Percentiles rank a stretch among this genome's conserved stretches.
phyloP scores from a whole-genome alignment of 306 rosid genomes.

The Cucurbita pepo region DNA sequence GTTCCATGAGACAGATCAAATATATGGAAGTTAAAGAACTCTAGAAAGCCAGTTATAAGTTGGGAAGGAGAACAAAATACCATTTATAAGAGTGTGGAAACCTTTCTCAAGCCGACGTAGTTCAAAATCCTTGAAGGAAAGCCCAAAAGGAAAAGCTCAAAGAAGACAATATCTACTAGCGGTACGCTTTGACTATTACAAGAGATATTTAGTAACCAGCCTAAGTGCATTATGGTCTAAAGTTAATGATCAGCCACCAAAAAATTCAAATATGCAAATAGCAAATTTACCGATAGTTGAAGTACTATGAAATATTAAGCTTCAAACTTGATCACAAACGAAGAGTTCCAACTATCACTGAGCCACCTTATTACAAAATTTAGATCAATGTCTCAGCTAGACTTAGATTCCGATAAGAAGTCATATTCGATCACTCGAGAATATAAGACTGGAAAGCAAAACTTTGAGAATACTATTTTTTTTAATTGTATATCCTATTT shows the following conservation, averaged over 20 bases:
- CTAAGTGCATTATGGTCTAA: neutral
- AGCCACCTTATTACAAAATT: neutral
- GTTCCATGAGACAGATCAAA: neutral
- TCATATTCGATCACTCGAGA: neutral
- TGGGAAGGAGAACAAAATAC: no score
- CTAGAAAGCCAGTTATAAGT: neutral
- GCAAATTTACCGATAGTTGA: neutral
- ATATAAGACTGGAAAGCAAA: neutral
- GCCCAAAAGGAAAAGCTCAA: no score
- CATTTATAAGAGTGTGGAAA: no score
- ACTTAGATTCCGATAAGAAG: neutral
- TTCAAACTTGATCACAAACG: neutral
- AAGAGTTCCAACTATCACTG: neutral
- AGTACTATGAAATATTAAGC: neutral
- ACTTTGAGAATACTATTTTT: neutral
- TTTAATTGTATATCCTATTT: neutral
- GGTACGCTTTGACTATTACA: no score
- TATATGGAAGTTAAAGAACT: neutral
- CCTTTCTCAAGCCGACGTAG: no score
- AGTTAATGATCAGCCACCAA: neutral
- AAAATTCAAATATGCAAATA: neutral
- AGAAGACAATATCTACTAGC: no score
- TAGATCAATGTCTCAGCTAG: neutral
- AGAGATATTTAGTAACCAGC: neutral
- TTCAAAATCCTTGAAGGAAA: no score